Conservation (phyloP, 306 rosid genomes). For the Astragalus glycyphyllos region DNA sequence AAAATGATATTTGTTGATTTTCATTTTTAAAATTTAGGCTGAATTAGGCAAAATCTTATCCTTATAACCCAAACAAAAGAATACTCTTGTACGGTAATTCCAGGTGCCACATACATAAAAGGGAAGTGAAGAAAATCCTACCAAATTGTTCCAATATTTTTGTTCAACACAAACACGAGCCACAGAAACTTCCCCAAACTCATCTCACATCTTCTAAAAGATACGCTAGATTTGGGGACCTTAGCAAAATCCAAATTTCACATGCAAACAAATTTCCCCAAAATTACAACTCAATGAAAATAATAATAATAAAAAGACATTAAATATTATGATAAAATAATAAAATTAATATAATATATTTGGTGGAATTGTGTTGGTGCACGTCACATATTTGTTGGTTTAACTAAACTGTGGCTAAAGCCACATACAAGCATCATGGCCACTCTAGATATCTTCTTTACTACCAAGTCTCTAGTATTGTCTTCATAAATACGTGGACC, state of each 20-base stretch:
- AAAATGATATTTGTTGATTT: background rate
- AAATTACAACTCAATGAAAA: slow-evolving; percentile 23
- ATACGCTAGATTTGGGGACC: slow-evolving; percentile 41
- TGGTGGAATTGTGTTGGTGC: slow-evolving; percentile 42
- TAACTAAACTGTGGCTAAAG: slow-evolving; percentile 41
- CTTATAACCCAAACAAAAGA: background rate
- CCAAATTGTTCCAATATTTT: slow-evolving; percentile 31
- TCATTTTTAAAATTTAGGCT: background rate
- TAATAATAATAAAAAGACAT: background rate
- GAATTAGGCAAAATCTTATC: slow-evolving; percentile 43
- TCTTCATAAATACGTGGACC: slow-evolving; percentile 53
- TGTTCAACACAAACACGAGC: background rate
- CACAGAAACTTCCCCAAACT: slow-evolving; percentile 7
- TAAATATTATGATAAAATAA: too few species aligned
- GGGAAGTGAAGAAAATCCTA: slow-evolving; percentile 39
- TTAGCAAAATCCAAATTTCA: slow-evolving; percentile 31
- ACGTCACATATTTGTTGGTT: slow-evolving; percentile 45
- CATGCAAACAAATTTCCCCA: slow-evolving; percentile 33
- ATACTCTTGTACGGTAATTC: background rate
- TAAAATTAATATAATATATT: slow-evolving; percentile 18
- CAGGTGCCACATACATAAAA: slow-evolving; percentile 44
- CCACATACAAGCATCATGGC: slow-evolving; percentile 46
- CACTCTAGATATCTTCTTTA: slow-evolving; percentile 13
- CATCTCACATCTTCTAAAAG: slow-evolving; percentile 38
- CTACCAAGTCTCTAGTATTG: slow-evolving; percentile 26